A percentile compares a stretch with the other conserved stretches of the same genome.
These are phyloP conservation scores for Thamnidium elegans DNA, from an alignment of 192 early-diverging fungal genomes.

Conservation along the genomic window DNA sequence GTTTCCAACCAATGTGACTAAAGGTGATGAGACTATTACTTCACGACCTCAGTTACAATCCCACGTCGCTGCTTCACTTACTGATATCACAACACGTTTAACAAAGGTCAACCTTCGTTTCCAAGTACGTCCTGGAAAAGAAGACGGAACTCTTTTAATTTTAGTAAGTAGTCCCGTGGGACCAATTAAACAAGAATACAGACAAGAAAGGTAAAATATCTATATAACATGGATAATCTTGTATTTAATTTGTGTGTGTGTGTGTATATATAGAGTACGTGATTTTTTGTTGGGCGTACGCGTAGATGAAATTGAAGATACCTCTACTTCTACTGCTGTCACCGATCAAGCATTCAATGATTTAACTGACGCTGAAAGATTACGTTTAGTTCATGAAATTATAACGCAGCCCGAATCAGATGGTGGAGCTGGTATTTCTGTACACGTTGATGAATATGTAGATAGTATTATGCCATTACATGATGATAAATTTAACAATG, in stretches of 20 bases:
- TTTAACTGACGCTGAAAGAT: slow-evolving; percentile 50
- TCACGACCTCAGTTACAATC: slow-evolving; percentile 26
- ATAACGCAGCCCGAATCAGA: slow-evolving; percentile 54
- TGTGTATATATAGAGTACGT: slow-evolving; percentile 52
- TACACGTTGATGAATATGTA: slow-evolving; percentile 48
- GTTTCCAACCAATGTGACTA: background rate
- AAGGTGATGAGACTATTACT: background rate
- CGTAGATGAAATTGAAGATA: slow-evolving; percentile 25
- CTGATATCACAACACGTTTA: slow-evolving; percentile 53
- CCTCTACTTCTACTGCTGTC: slow-evolving; percentile 18
- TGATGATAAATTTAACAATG: slow-evolving; percentile 73
- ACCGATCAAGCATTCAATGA: slow-evolving; percentile 15
- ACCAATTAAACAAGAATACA: background rate
- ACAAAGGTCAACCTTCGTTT: slow-evolving; percentile 57
- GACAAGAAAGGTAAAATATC: background rate
- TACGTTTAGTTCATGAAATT: slow-evolving; percentile 61
- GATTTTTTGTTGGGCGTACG: slow-evolving; percentile 72
- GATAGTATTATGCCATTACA: slow-evolving; percentile 79
- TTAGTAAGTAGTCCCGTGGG: slow-evolving; percentile 64
- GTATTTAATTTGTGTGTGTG: background rate
- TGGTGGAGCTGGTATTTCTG: slow-evolving; percentile 63
- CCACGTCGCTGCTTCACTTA: slow-evolving; percentile 45
- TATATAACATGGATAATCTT: background rate
- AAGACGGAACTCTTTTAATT: slow-evolving; percentile 53
- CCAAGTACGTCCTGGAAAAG: slow-evolving; percentile 56